Evolutionary conservation across 2,329 filamentous ascomycete genomes (phyloP), one percentile per base, ranked within the genome.

Genomic region (Colletotrichum sp.): DNA sequence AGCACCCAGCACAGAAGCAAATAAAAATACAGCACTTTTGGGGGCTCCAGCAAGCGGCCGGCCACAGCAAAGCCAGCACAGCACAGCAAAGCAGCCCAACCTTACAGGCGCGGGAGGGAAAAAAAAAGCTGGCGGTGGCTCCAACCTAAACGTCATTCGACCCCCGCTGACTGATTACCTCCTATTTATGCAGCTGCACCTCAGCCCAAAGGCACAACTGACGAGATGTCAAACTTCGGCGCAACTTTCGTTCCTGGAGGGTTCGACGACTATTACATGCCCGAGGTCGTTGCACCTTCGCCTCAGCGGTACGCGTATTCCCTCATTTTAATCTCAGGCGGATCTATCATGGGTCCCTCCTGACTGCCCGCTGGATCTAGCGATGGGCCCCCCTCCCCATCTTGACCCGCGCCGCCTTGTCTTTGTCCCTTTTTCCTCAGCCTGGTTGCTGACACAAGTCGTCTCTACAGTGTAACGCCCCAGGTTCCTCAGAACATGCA

Each of bases 401-500:
- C 44, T n/a, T 52, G 59, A 34, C 36, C 67, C 29, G 69, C 52
- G 69, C 39, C 67, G 49, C 57, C 34, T 39, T 64, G 52, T 59
- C 61, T 67, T 76, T 72, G 71, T 75, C 63, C 34, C 64, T 59
- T 36, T 57, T 55, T 69, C 34, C 66, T 32, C 59, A 69, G 71
- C 65, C n/a, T 69, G 44, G 71, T 72, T 79, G 82, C 85, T 86
- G 82, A 87, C 84, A 78, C 78, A 81, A 80, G 81, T 83, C 79
- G 81, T 80, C 82, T 61, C 78, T 83, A 79, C 85, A 98, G 95
- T 88, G 92, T 98, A 82, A 98, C 96, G 93, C 95, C 95, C 84
- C 96, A 98, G 89, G 96, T 98, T 79, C 95, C 96, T 80, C 95
- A 96, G 86, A 96, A 98, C 86, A 98, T 99, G 92, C 96, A 98